Evolutionary conservation across 139 green algal genomes (phyloP).

Genomic region (Nannochloris sp.): DNA sequence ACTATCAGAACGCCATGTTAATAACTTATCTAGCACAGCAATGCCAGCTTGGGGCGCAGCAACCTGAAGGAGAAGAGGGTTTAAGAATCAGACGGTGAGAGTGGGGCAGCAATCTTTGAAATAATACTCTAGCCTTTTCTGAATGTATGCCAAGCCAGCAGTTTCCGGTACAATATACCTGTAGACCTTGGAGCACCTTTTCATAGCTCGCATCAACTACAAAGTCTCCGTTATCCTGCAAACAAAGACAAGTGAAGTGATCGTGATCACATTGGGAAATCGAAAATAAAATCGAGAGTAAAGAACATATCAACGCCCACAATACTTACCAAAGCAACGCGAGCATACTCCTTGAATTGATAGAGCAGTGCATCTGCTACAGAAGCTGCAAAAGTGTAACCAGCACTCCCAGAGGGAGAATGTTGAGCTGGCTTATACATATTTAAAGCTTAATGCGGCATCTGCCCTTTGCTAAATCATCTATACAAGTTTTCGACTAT

Average conservation of each 20-base stretch:
- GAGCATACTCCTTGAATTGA: slow-evolving; percentile 7
- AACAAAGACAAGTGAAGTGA: too few relatives aligned
- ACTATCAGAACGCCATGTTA: slow-evolving; percentile 28
- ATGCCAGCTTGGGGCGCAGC: slow-evolving; percentile 16
- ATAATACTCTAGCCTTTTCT: too few relatives aligned
- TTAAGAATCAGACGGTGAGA: not conserved
- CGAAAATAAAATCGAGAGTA: not conserved
- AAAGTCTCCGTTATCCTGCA: slow-evolving; percentile 23
- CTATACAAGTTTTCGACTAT: too few relatives aligned
- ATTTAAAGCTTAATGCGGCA: too few relatives aligned
- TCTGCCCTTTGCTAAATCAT: too few relatives aligned
- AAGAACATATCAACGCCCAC: too few relatives aligned
- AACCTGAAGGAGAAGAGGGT: slow-evolving; percentile 12
- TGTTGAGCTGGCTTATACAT: not conserved
- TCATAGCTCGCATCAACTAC: slow-evolving; percentile 15
- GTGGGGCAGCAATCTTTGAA: not conserved
- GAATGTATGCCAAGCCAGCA: not conserved
- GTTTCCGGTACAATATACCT: not conserved
- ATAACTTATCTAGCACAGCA: slow-evolving; percentile 25
- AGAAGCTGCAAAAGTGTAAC: slow-evolving; percentile 9
- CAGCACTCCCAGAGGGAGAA: too few relatives aligned
- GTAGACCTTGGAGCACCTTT: slow-evolving; percentile 24
- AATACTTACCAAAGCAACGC: slow-evolving; percentile 9
- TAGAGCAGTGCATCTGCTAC: slow-evolving; percentile 12
- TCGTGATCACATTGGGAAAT: not conserved